phyloP scores from a whole-genome alignment of 2,329 filamentous ascomycete species.

The Aspergillus sp. region DNA sequence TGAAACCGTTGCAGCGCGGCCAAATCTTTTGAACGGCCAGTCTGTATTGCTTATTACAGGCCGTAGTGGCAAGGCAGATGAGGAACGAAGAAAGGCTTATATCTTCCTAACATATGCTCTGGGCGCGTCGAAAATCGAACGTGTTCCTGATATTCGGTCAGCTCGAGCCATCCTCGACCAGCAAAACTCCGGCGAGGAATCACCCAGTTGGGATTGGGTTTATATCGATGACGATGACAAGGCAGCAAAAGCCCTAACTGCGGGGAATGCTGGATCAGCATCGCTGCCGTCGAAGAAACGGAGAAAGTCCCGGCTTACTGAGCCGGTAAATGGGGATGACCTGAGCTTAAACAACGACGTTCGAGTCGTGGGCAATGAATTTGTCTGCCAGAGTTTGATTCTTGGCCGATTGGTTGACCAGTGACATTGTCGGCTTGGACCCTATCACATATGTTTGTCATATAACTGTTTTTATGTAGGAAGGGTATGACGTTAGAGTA shows the following conservation, averaged over 20 bases:
- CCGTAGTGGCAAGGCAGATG: conserved; percentile 58
- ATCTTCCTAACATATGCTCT: conserved; percentile 78
- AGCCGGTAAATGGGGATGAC: conserved; percentile 28
- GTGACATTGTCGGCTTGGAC: conserved; percentile 14
- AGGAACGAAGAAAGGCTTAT: conserved; percentile 69
- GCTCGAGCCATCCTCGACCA: conserved; percentile 61
- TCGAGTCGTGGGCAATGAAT: conserved; percentile 75
- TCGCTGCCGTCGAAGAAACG: conserved; percentile 44
- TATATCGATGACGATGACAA: conserved; percentile 69
- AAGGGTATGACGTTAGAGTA: neutral
- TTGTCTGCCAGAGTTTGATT: conserved; percentile 90
- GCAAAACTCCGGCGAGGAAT: conserved; percentile 45
- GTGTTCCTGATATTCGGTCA: conserved; percentile 65
- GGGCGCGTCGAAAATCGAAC: conserved; percentile 66
- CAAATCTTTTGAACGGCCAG: conserved; percentile 63
- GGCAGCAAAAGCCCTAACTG: conserved; percentile 50
- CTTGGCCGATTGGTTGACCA: conserved; percentile 74
- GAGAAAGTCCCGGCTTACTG: conserved; percentile 34
- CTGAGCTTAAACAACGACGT: conserved; percentile 51
- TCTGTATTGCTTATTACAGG: conserved; percentile 71
- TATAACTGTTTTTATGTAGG: neutral
- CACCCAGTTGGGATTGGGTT: conserved; percentile 67
- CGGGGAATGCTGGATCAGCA: conserved; percentile 15
- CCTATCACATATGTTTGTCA: neutral
- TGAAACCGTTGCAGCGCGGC: conserved; percentile 59